Conservation (phyloP, 345 rosid species). For the Euclidium syriacum region DNA sequence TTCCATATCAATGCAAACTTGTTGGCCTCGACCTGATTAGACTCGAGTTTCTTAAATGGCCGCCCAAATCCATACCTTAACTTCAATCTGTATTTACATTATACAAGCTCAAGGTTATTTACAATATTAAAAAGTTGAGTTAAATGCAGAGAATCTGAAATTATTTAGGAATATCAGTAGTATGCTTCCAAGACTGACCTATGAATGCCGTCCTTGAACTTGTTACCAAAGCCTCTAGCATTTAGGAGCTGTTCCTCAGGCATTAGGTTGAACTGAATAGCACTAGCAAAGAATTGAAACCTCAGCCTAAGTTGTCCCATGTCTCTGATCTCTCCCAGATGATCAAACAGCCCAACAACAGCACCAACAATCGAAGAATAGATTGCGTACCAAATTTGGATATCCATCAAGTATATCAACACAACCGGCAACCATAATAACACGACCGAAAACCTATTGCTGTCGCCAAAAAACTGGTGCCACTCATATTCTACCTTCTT, state of each 20-base stretch:
- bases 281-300: slow-evolving; percentile 96
- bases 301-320: slow-evolving; percentile 82
- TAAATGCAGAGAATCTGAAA: background rate
- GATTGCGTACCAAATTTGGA: slow-evolving; percentile 93
- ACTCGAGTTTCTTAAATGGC: slow-evolving; percentile 89
- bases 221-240: slow-evolving; percentile 74
- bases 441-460: slow-evolving; percentile 71
- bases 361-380: slow-evolving; percentile 89
- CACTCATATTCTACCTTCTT: slow-evolving; percentile 50
- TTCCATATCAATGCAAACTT: slow-evolving; percentile 96
- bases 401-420: slow-evolving; percentile 79
- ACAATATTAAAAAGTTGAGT: background rate
- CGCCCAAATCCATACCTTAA: slow-evolving; percentile 92
- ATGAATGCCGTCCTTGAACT: slow-evolving; percentile 75
- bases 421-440: slow-evolving; percentile 84
- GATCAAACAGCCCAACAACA: slow-evolving; percentile 74
- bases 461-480: slow-evolving; percentile 51
- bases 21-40: slow-evolving; percentile 89
- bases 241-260: slow-evolving; percentile 90
- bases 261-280: slow-evolving; percentile 95
- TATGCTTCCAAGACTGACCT: slow-evolving; percentile 31
- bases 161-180: background rate
- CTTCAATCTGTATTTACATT: slow-evolving; percentile 60
- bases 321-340: slow-evolving; percentile 95
- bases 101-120: slow-evolving; percentile 20